A percentile compares a stretch with the other conserved stretches of the same genome.
These are phyloP conservation scores for Penicillium sp. DNA, from an alignment of 2,329 filamentous ascomycete genomes.

Conservation along the genomic window DNA sequence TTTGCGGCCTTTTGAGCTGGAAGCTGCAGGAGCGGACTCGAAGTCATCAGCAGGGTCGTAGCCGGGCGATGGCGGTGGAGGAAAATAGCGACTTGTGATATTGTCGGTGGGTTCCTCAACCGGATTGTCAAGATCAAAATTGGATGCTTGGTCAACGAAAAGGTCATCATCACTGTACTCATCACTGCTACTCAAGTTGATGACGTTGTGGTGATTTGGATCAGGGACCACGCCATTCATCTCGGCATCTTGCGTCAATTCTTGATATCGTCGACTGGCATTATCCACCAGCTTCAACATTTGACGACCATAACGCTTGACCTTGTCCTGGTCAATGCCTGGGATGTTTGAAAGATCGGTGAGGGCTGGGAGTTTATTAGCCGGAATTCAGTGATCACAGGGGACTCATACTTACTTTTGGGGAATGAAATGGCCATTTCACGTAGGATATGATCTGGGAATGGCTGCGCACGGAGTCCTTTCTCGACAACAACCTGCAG, in stretches of 20 bases:
- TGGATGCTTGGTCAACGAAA: slow-evolving; percentile 25
- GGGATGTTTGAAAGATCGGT: slow-evolving; percentile 37
- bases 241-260: slow-evolving; percentile 41
- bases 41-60: slow-evolving; percentile 23
- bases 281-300: slow-evolving; percentile 41
- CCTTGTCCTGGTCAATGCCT: slow-evolving; percentile 43
- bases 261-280: slow-evolving; percentile 39
- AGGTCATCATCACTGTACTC: slow-evolving; percentile 36
- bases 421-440: slow-evolving; percentile 47
- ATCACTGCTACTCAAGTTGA: slow-evolving; percentile 41
- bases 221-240: slow-evolving; percentile 47
- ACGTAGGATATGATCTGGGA: slow-evolving; percentile 43
- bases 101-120: slow-evolving; percentile 14
- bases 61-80: slow-evolving; percentile 19
- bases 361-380: slow-evolving; percentile 27
- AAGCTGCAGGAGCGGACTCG: slow-evolving; percentile 12
- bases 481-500: slow-evolving; percentile 41
- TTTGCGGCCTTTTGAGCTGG: slow-evolving; percentile 23
- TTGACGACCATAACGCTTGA: slow-evolving; percentile 39
- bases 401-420: slow-evolving; percentile 27
- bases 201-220: slow-evolving; percentile 44
- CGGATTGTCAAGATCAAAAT: slow-evolving; percentile 21
- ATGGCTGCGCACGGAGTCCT: slow-evolving; percentile 42
- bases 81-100: slow-evolving; percentile 35
- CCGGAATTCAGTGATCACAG: background rate